These are phyloP conservation scores for Calonectria crousiana DNA, from an alignment of 2,329 filamentous ascomycete genomes.

Conservation along the genomic window DNA sequence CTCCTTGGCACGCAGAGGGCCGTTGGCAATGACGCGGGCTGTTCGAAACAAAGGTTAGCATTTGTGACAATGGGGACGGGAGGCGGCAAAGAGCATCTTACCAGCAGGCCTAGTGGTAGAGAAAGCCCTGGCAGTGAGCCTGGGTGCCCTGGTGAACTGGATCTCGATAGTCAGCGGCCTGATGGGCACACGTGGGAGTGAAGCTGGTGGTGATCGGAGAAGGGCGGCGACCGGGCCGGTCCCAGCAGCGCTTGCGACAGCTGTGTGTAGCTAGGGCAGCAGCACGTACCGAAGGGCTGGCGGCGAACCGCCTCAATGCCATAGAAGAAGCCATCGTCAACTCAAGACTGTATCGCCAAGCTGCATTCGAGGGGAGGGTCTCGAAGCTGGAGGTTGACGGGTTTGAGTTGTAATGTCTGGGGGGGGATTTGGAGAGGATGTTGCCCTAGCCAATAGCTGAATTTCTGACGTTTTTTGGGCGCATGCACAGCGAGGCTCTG, in stretches of 20 bases:
- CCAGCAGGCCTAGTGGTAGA: conserved; percentile 86
- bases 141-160: conserved; percentile 73
- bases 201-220: conserved; percentile 31
- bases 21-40: conserved; percentile 89
- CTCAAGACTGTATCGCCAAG: conserved; percentile 45
- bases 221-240: conserved; percentile 23
- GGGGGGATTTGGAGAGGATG: conserved; percentile 21
- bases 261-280: conserved; percentile 5
- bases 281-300: conserved; percentile 67
- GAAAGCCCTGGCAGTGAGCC: conserved; percentile 80
- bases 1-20: conserved; percentile 91
- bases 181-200: conserved; percentile 14
- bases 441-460: conserved; percentile 38
- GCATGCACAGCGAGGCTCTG: conserved; percentile 39
- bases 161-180: conserved; percentile 37
- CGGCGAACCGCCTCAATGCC: conserved; percentile 71
- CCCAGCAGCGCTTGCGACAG: conserved; percentile 2
- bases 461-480: conserved; percentile 41
- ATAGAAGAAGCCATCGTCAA: conserved; percentile 72
- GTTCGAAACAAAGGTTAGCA: conserved; percentile 31
- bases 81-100: conserved; percentile 56
- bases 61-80: conserved; percentile 15
- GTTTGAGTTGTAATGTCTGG: conserved; percentile 40
- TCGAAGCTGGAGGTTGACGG: conserved; percentile 42
- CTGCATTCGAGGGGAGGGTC: conserved; percentile 46